Percentiles rank a stretch among this genome's conserved stretches.
Evolutionary conservation across 345 rosid species (phyloP).

Genomic region (Pseudoturritis turrita): DNA sequence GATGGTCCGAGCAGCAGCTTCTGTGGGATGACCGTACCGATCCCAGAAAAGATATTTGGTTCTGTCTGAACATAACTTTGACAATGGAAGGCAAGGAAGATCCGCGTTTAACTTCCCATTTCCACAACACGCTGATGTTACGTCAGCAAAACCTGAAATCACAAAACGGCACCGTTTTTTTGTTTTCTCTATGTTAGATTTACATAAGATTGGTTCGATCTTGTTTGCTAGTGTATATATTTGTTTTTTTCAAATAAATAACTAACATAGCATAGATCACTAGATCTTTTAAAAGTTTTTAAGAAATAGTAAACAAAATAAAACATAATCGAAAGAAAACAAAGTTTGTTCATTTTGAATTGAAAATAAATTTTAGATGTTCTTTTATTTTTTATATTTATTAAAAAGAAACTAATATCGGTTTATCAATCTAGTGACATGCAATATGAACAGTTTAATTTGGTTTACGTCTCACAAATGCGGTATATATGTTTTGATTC

Average conservation of each 20-base stretch:
- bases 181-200: too few relatives aligned
- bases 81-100: constrained; percentile 46
- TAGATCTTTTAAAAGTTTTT: not conserved
- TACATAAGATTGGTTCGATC: not conserved
- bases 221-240: too few relatives aligned
- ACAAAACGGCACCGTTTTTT: not conserved
- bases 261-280: too few relatives aligned
- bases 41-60: constrained; percentile 79
- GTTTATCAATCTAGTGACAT: not conserved
- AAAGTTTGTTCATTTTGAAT: not conserved
- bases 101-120: constrained; percentile 50
- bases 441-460: not conserved
- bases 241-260: too few relatives aligned
- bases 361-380: not conserved
- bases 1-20: constrained; percentile 43
- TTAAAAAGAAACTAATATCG: too few relatives aligned
- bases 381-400: not conserved
- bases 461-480: not conserved
- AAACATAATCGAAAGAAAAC: not conserved
- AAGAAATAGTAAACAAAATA: not conserved
- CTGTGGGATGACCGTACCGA: constrained; percentile 56
- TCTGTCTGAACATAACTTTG: constrained; percentile 58
- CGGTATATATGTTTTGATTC: not conserved
- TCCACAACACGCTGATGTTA: constrained; percentile 79
- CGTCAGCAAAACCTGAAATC: constrained; percentile 54